phyloP scores from a whole-genome alignment of 2,329 filamentous ascomycete genomes.

The Graphilbum ipis-grandicollis region DNA sequence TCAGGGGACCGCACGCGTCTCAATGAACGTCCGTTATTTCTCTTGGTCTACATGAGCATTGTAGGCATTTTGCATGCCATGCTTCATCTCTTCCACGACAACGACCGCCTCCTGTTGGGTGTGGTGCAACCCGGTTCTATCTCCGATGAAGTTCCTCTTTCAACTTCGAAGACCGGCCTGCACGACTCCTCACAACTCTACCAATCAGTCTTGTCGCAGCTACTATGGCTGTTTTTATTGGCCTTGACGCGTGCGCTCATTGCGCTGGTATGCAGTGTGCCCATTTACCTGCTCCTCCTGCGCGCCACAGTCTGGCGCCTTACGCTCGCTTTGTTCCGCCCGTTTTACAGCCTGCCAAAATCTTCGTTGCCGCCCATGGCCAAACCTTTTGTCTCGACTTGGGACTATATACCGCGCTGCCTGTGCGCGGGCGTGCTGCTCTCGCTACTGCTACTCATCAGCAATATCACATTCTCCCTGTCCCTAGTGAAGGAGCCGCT shows the following conservation, averaged over 20 bases:
- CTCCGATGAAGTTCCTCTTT: neutral
- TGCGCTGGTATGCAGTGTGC: slow-evolving; percentile 25
- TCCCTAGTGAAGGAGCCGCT: slow-evolving; percentile 67
- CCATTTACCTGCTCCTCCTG: slow-evolving; percentile 46
- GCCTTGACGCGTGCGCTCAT: slow-evolving; percentile 22
- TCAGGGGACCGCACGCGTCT: slow-evolving; percentile 55
- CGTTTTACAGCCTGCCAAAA: slow-evolving; percentile 60
- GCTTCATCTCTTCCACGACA: slow-evolving; percentile 54
- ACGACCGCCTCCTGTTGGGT: slow-evolving; percentile 45
- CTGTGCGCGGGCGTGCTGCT: slow-evolving; percentile 48
- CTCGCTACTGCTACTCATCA: slow-evolving; percentile 56
- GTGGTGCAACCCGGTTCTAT: slow-evolving; percentile 14
- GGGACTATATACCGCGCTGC: slow-evolving; percentile 37
- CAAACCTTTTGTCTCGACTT: slow-evolving; percentile 32
- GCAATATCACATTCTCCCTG: slow-evolving; percentile 62
- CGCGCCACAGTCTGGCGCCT: slow-evolving; percentile 49
- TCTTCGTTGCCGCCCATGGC: slow-evolving; percentile 44
- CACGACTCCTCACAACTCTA: slow-evolving; percentile 7
- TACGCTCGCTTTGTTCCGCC: slow-evolving; percentile 51
- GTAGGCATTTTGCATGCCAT: slow-evolving; percentile 54
- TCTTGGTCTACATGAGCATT: slow-evolving; percentile 51
- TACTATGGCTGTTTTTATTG: slow-evolving; percentile 21
- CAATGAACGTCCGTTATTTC: slow-evolving; percentile 75
- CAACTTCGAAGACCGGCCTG: neutral
- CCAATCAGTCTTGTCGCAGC: slow-evolving; percentile 15